Conservation (phyloP, 129 eudicot species). For the Apium graveolens region DNA sequence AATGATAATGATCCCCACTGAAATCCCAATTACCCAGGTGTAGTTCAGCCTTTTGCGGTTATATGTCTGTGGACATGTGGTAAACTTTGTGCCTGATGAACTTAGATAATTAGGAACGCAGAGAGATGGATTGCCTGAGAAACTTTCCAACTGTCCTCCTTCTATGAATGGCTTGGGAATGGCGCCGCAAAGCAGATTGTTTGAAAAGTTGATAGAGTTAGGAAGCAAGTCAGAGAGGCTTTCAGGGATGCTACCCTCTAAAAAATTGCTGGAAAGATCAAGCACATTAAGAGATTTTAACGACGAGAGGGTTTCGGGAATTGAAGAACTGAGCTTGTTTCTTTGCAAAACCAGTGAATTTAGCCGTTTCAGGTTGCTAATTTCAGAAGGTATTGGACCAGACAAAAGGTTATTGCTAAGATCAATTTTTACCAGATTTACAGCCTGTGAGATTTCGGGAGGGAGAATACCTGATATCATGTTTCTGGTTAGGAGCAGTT, state of each 20-base stretch:
- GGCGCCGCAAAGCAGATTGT: conserved; percentile 77
- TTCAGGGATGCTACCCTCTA: conserved; percentile 67
- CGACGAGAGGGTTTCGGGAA: conserved; percentile 60
- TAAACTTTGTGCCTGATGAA: conserved; percentile 32
- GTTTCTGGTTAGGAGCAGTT: conserved; percentile 58
- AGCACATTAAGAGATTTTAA: conserved; percentile 43
- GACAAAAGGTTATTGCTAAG: conserved; percentile 62
- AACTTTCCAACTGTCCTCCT: conserved; percentile 67
- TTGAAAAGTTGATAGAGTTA: conserved; percentile 74
- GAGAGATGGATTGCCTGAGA: conserved; percentile 59
- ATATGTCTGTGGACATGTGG: conserved; percentile 33
- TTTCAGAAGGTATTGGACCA: conserved; percentile 75
- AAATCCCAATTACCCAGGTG: conserved; percentile 52
- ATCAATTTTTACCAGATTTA: conserved; percentile 67
- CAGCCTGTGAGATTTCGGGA: conserved; percentile 49
- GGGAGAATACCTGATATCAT: conserved; percentile 58
- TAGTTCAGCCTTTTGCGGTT: conserved; percentile 42
- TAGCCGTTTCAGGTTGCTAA: conserved; percentile 48
- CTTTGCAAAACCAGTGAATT: conserved; percentile 54
- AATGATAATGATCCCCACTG: conserved; percentile 42
- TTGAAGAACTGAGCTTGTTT: conserved; percentile 51
- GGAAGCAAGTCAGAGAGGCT: conserved; percentile 66
- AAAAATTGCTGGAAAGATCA: conserved; percentile 61
- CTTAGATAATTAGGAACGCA: conserved; percentile 41
- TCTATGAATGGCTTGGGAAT: conserved; percentile 54